Percentiles rank a stretch among this genome's conserved stretches.
phyloP scores from a whole-genome alignment of 2,329 filamentous ascomycete species.

The Drechslera avenae region DNA sequence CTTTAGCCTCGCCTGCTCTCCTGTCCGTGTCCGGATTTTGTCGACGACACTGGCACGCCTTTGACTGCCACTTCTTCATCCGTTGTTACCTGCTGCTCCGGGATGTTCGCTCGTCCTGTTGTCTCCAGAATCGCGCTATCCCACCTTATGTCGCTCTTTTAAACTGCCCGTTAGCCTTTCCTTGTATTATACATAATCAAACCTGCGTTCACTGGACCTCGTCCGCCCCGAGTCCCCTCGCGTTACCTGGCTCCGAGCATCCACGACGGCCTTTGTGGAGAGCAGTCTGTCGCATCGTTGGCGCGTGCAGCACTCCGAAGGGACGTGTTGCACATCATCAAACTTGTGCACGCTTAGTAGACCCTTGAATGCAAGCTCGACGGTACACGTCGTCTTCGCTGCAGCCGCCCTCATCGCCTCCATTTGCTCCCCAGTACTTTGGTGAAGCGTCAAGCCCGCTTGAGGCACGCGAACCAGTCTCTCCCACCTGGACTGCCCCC shows the following conservation, averaged over 20 bases:
- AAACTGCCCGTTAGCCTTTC: slow-evolving; percentile 40
- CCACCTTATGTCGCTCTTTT: slow-evolving; percentile 48
- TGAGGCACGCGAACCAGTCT: slow-evolving; percentile 33
- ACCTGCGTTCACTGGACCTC: slow-evolving; percentile 31
- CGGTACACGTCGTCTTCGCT: slow-evolving; percentile 40
- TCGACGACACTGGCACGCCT: slow-evolving; percentile 26
- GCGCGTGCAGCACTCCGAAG: slow-evolving; percentile 19
- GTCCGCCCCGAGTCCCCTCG: slow-evolving; percentile 25
- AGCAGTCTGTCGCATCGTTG: slow-evolving; percentile 16
- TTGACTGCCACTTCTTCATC: slow-evolving; percentile 26
- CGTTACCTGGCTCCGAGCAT: slow-evolving; percentile 10
- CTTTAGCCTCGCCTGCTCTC: slow-evolving; percentile 17
- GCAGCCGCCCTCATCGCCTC: slow-evolving; percentile 44
- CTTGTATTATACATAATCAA: slow-evolving; percentile 44
- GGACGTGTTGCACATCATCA: slow-evolving; percentile 25
- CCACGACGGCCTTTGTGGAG: slow-evolving; percentile 14
- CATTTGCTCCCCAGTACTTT: slow-evolving; percentile 33
- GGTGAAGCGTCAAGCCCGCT: slow-evolving; percentile 29
- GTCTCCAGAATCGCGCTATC: slow-evolving; percentile 35
- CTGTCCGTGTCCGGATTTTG: slow-evolving; percentile 20
- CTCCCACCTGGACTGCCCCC: slow-evolving; percentile 47
- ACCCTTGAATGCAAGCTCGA: slow-evolving; percentile 50
- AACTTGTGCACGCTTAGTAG: slow-evolving; percentile 20
- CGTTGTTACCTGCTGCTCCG: slow-evolving; percentile 35
- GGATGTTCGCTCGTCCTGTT: slow-evolving; percentile 41